Percentiles rank a stretch among this genome's conserved stretches.
These are phyloP conservation scores for Imleria badia DNA, from an alignment of 768 basidiomycete genomes.

Conservation along the genomic window DNA sequence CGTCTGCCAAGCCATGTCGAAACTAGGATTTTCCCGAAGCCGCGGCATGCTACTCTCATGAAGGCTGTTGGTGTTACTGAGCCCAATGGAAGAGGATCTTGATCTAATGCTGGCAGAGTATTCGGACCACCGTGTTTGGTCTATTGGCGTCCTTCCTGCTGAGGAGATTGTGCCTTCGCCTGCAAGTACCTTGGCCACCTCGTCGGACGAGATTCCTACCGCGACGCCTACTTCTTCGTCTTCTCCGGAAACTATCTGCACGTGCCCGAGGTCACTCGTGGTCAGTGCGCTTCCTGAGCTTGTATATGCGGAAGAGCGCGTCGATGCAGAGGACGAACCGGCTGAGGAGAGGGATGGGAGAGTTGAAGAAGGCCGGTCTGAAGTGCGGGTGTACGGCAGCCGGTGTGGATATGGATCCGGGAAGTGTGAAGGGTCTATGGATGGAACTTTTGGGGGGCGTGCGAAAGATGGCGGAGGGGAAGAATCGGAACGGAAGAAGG, in stretches of 20 bases:
- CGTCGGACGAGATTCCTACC: conserved; percentile 65
- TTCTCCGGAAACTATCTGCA: conserved; percentile 61
- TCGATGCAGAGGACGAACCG: conserved; percentile 68
- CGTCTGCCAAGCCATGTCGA: conserved; percentile 72
- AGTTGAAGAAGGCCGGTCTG: conserved; percentile 35
- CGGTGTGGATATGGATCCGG: conserved; percentile 73
- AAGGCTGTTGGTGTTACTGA: conserved; percentile 39
- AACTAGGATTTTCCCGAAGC: conserved; percentile 66
- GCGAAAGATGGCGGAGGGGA: conserved; percentile 38
- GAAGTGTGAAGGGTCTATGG: conserved; percentile 63
- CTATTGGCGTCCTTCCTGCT: conserved; percentile 52
- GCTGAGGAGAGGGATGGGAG: conserved; percentile 67
- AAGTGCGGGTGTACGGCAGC: conserved; percentile 41
- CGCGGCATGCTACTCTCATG: conserved; percentile 45
- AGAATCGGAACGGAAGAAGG: conserved; percentile 37
- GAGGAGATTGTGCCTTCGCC: conserved; percentile 49
- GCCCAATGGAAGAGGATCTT: conserved; percentile 65
- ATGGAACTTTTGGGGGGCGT: conserved; percentile 43
- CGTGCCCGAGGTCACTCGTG: conserved; percentile 61
- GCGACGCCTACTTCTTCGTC: conserved; percentile 54
- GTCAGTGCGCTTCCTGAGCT: conserved; percentile 63
- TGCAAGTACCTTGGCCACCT: conserved; percentile 58
- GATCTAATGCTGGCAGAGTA: conserved; percentile 65
- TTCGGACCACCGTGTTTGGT: conserved; percentile 75
- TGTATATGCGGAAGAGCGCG: conserved; percentile 77